These are phyloP conservation scores for Physcomitrium patens DNA, from an alignment of 225 moss, liverwort and hornwort species.

Conservation along the genomic window DNA sequence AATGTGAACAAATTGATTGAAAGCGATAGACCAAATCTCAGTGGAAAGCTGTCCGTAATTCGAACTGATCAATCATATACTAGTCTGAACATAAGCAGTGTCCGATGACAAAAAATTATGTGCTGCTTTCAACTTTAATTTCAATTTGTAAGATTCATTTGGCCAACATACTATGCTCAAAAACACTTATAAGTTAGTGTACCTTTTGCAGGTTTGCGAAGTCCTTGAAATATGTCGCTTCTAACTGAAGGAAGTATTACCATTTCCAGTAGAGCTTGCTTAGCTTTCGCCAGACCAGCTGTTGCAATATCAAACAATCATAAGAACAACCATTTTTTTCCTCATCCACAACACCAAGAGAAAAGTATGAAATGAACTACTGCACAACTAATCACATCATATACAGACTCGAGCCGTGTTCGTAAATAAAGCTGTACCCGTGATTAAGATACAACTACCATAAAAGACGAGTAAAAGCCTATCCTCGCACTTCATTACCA, in stretches of 20 bases:
- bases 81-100: background rate
- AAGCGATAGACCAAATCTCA: too few relatives aligned
- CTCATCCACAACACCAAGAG: slow-evolving; percentile 4
- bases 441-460: slow-evolving; percentile 3
- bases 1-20: too few relatives aligned
- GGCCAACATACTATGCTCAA: background rate
- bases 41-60: background rate
- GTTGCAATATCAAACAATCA: slow-evolving; percentile 27
- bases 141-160: too few relatives aligned
- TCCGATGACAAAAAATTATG: background rate
- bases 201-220: slow-evolving; percentile 96
- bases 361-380: slow-evolving; percentile 2
- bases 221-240: slow-evolving; percentile 93
- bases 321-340: slow-evolving; percentile 8
- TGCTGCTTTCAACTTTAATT: background rate
- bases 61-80: background rate
- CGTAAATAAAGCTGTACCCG: slow-evolving; percentile 11
- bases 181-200: background rate
- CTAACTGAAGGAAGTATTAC: slow-evolving; percentile 91
- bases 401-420: slow-evolving; percentile 1
- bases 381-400: background rate
- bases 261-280: slow-evolving; percentile 91
- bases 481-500: slow-evolving; percentile 1
- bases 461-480: background rate
- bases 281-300: slow-evolving; percentile 97